A percentile compares a stretch with the other conserved stretches of the same genome.
Evolutionary conservation across 345 rosid genomes (phyloP).

Genomic region (Draba incana): DNA sequence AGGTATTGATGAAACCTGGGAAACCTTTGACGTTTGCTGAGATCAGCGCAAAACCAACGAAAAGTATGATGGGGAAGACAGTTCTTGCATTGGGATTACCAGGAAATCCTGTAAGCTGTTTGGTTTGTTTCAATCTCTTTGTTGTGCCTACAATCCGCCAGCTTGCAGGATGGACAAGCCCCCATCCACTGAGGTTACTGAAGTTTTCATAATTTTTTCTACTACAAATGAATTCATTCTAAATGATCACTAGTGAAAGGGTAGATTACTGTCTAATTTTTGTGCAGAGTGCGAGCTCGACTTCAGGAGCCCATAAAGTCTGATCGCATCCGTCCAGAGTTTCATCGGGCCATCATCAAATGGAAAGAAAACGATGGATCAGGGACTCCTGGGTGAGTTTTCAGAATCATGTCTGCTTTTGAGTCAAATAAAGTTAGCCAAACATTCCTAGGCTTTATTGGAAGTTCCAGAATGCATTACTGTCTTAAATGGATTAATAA

Average conservation of each 20-base stretch:
- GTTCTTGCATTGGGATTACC: conserved; percentile 95
- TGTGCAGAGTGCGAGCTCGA: conserved; percentile 70
- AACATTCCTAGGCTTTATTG: conserved; percentile 12
- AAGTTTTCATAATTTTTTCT: conserved; percentile 32
- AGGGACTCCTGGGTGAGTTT: conserved; percentile 77
- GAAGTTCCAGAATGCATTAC: conserved; percentile 10
- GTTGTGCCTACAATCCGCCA: conserved; percentile 76
- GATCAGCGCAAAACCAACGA: conserved; percentile 48
- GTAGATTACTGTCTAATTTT: conserved; percentile 14
- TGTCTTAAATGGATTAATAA: conserved; percentile 18
- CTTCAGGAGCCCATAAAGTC: conserved; percentile 69
- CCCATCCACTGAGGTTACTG: conserved; percentile 70
- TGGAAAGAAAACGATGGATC: conserved; percentile 88
- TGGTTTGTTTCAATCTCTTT: conserved; percentile 88
- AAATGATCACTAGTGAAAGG: background rate
- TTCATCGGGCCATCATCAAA: conserved; percentile 71
- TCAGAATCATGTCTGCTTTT: conserved; percentile 20
- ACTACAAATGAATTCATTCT: background rate
- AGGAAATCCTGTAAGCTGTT: conserved; percentile 96
- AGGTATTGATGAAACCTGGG: conserved; percentile 95
- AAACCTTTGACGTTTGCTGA: conserved; percentile 94
- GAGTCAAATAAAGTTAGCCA: conserved; percentile 4
- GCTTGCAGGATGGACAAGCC: conserved; percentile 88
- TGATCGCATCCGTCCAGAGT: conserved; percentile 66
- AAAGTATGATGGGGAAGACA: conserved; percentile 45